Conservation (phyloP, 768 basidiomycete species). For the Leucosporidium scottii region DNA sequence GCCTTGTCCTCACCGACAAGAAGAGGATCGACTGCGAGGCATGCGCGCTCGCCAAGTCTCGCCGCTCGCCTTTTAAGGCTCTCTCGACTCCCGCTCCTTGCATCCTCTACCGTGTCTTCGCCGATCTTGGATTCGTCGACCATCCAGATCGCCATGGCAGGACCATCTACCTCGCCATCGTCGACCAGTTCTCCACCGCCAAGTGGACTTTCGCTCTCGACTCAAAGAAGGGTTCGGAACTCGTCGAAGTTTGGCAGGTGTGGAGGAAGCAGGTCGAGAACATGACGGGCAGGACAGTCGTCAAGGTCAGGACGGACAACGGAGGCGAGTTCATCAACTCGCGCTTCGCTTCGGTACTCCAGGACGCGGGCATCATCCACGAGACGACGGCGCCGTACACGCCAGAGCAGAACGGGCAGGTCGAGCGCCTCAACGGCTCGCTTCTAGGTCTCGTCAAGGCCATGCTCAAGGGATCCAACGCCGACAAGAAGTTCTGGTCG, state of each 20-base stretch:
- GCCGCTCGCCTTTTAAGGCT: not conserved
- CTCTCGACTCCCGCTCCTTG: not conserved
- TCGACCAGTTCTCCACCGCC: constrained; percentile 6
- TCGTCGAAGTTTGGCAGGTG: not conserved
- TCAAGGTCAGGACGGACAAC: too few species aligned
- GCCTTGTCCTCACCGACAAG: too few species aligned
- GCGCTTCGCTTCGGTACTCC: too few species aligned
- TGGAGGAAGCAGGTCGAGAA: not conserved
- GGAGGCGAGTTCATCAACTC: too few species aligned
- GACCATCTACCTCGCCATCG: constrained; percentile 5
- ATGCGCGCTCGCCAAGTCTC: not conserved
- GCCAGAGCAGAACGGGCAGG: too few species aligned
- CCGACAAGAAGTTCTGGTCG: too few species aligned
- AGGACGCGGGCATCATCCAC: too few species aligned
- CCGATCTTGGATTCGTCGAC: constrained; percentile 8
- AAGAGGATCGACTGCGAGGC: constrained; percentile 3
- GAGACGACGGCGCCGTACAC: too few species aligned
- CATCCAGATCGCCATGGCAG: not conserved
- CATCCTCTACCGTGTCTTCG: constrained; percentile 3
- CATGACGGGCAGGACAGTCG: too few species aligned
- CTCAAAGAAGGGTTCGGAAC: not conserved
- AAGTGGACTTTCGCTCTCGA: constrained; percentile 5
- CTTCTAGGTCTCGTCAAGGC: too few species aligned
- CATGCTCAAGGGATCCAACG: too few species aligned
- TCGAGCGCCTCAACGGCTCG: too few species aligned